Percentiles rank a stretch among this genome's conserved stretches.
These are phyloP conservation scores for Xylaria telfairii DNA, from an alignment of 495 filamentous ascomycete species.

Conservation along the genomic window DNA sequence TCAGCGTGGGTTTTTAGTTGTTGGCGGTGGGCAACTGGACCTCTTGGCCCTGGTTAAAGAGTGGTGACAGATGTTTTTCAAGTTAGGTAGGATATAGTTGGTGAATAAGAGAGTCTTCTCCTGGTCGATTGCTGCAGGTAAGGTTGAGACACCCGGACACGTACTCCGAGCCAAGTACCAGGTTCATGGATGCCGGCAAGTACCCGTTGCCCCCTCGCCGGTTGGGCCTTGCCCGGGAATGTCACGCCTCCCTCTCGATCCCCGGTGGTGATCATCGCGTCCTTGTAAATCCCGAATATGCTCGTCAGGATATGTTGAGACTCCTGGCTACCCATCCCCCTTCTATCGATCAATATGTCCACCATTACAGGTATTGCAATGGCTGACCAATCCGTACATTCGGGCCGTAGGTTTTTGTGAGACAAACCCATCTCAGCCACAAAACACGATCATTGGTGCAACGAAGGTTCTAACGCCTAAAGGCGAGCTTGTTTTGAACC, in stretches of 20 bases:
- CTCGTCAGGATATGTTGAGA: slow-evolving; percentile 5
- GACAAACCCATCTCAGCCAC: slow-evolving; percentile 9
- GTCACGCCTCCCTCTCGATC: slow-evolving; percentile 15
- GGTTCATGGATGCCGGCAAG: not conserved
- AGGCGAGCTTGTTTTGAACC: not conserved
- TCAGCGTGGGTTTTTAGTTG: not conserved
- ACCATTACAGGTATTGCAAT: not conserved
- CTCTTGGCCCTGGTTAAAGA: not conserved
- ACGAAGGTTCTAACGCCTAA: not conserved
- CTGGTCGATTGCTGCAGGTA: not conserved
- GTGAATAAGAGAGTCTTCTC: not conserved
- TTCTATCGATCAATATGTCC: not conserved
- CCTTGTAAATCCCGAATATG: not conserved
- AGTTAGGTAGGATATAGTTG: not conserved
- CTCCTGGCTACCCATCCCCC: not conserved
- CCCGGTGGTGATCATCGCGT: not conserved
- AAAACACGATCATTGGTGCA: not conserved
- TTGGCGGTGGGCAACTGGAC: not conserved
- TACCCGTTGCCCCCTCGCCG: not conserved
- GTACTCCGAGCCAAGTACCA: not conserved
- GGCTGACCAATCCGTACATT: slow-evolving; percentile 10
- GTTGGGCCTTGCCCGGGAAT: slow-evolving; percentile 6
- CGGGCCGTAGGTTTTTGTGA: slow-evolving; percentile 20
- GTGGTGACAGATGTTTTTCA: not conserved
- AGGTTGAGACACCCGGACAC: slow-evolving; percentile 15